These are phyloP conservation scores for Parasarocladium wereldwijsianum DNA, from an alignment of 2,329 filamentous ascomycete species.

Conservation along the genomic window DNA sequence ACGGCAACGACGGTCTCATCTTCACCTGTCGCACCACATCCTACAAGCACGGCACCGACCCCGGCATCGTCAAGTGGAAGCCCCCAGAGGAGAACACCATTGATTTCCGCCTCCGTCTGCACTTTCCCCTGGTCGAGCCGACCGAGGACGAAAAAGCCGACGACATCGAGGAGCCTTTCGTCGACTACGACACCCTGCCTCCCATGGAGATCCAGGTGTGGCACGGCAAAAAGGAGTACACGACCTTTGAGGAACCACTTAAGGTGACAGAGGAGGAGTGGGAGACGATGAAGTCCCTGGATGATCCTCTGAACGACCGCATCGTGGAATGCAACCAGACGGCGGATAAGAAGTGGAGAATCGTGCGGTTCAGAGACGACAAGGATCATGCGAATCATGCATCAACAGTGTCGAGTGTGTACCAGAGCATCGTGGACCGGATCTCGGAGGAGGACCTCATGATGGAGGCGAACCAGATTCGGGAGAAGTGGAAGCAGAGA, in stretches of 20 bases:
- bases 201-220: conserved; percentile 58
- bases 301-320: conserved; percentile 66
- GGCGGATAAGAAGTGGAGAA: conserved; percentile 61
- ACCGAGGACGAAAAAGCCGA: conserved; percentile 53
- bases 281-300: conserved; percentile 61
- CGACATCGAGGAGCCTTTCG: conserved; percentile 44
- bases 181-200: conserved; percentile 71
- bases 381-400: conserved; percentile 86
- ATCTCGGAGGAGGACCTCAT: conserved; percentile 75
- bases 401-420: conserved; percentile 67
- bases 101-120: conserved; percentile 70
- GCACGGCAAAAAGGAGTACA: conserved; percentile 35
- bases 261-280: conserved; percentile 64
- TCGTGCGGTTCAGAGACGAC: conserved; percentile 82
- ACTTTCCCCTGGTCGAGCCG: conserved; percentile 57
- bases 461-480: conserved; percentile 52
- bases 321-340: conserved; percentile 88
- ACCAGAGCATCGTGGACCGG: conserved; percentile 77
- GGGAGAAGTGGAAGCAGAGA: conserved; percentile 75
- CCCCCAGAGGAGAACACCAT: conserved; percentile 89
- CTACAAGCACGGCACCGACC: conserved; percentile 84
- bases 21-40: conserved; percentile 86
- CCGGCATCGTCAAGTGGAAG: conserved; percentile 96
- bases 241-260: conserved; percentile 44
- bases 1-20: conserved; percentile 93